Evolutionary conservation across 768 basidiomycete species (phyloP).

Genomic region (Suillus hirtellus): DNA sequence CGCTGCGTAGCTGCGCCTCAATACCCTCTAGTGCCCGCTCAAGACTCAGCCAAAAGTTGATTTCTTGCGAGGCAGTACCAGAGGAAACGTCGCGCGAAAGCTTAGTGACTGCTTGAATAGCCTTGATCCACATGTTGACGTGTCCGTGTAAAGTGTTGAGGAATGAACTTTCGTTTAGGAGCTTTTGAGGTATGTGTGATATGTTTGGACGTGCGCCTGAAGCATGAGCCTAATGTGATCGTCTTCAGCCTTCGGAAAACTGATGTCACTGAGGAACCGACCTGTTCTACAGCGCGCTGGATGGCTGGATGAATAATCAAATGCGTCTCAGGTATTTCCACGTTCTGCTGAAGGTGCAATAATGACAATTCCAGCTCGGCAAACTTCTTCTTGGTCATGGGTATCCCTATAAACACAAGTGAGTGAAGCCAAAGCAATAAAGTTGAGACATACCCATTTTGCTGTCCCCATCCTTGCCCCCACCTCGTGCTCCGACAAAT

Average conservation of each 20-base stretch:
- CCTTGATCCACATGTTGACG: slow-evolving; percentile 98
- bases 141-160: slow-evolving; percentile 91
- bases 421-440: slow-evolving; percentile 8
- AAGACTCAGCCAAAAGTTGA: slow-evolving; percentile 98
- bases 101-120: slow-evolving; percentile 95
- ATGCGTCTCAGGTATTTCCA: slow-evolving; percentile 97
- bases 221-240: slow-evolving; percentile 41
- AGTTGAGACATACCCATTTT: slow-evolving; percentile 66
- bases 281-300: slow-evolving; percentile 82
- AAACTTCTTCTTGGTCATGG: slow-evolving; percentile 99
- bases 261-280: slow-evolving; percentile 10
- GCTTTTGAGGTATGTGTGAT: slow-evolving; percentile 68
- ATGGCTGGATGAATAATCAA: slow-evolving; percentile 90
- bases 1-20: slow-evolving; percentile 86
- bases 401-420: slow-evolving; percentile 59
- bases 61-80: slow-evolving; percentile 96
- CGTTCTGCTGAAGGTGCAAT: slow-evolving; percentile 96
- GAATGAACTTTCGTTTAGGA: slow-evolving; percentile 86
- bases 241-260: slow-evolving; percentile 29
- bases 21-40: slow-evolving; percentile 93
- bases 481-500: slow-evolving; percentile 83
- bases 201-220: slow-evolving; percentile 66
- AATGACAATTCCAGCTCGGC: slow-evolving; percentile 95
- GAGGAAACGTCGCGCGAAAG: slow-evolving; percentile 91
- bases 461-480: slow-evolving; percentile 73